phyloP scores from a whole-genome alignment of 148 eudicot genomes.

The Cornus suecica region DNA sequence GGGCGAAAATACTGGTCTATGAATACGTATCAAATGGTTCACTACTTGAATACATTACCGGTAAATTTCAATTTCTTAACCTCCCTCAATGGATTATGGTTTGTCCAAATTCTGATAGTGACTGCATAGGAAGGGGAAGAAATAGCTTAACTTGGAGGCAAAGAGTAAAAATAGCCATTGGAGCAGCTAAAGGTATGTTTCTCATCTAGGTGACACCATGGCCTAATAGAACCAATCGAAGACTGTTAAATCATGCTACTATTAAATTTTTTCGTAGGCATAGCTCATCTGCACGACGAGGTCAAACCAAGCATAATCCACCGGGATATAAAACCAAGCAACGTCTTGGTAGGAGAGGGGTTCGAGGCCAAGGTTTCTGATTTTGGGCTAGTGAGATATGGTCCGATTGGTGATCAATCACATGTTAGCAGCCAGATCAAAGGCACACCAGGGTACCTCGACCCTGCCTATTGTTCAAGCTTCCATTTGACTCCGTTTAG shows the following conservation, averaged over 20 bases:
- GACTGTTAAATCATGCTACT: neutral
- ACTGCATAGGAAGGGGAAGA: constrained; percentile 34
- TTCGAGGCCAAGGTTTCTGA: constrained; percentile 49
- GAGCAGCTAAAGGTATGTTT: constrained; percentile 45
- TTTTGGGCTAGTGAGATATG: constrained; percentile 45
- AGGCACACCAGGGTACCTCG: constrained; percentile 55
- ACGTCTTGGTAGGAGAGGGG: constrained; percentile 42
- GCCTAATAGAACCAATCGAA: neutral
- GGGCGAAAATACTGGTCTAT: constrained; percentile 36
- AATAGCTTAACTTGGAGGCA: constrained; percentile 45
- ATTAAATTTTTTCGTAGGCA: constrained; percentile 19
- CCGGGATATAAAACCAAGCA: constrained; percentile 51
- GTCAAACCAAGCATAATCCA: constrained; percentile 44
- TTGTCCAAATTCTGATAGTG: neutral
- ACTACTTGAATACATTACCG: constrained; percentile 42
- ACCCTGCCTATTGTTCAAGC: constrained; percentile 47
- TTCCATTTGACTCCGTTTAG: constrained; percentile 38
- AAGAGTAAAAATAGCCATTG: constrained; percentile 46
- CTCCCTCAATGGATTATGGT: neutral
- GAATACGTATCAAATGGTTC: constrained; percentile 49
- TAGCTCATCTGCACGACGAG: constrained; percentile 47
- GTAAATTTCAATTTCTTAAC: constrained; percentile 14
- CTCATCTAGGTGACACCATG: neutral
- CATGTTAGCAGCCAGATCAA: constrained; percentile 48
- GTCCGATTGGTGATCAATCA: constrained; percentile 46